These are phyloP conservation scores for Biscogniauxia mediterranea DNA, from an alignment of 2,329 filamentous ascomycete genomes.

Conservation along the genomic window DNA sequence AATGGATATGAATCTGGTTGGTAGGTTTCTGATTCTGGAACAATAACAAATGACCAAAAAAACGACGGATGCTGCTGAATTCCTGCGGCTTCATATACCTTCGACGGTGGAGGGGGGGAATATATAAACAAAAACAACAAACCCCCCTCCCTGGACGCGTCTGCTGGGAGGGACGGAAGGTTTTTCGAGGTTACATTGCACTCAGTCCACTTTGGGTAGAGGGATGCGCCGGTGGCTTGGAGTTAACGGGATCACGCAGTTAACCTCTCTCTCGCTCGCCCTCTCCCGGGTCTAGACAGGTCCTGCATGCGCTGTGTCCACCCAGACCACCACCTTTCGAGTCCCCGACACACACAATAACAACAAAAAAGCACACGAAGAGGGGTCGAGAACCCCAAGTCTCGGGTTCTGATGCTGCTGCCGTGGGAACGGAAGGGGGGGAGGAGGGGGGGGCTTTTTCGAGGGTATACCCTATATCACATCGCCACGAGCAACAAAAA, in stretches of 20 bases:
- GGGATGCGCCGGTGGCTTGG: slow-evolving; percentile 3
- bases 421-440: too few species aligned
- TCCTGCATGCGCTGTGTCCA: background rate
- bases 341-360: background rate
- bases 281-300: background rate
- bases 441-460: too few species aligned
- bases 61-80: background rate
- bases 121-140: background rate
- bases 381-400: too few species aligned
- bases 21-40: background rate
- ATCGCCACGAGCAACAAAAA: too few species aligned
- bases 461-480: too few species aligned
- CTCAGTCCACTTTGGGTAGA: slow-evolving; percentile 1
- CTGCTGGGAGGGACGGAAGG: slow-evolving; percentile 8
- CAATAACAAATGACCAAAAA: slow-evolving; percentile 6
- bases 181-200: slow-evolving; percentile 8
- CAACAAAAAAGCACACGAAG: too few species aligned
- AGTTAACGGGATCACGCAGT: background rate
- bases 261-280: background rate
- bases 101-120: background rate
- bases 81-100: slow-evolving; percentile 7
- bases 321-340: background rate
- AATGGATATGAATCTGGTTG: background rate
- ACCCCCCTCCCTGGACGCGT: slow-evolving; percentile 8
- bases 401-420: too few species aligned